These are phyloP conservation scores for Cymbopogon citratus DNA, from an alignment of 176 grass and related monocot species.

Conservation along the genomic window DNA sequence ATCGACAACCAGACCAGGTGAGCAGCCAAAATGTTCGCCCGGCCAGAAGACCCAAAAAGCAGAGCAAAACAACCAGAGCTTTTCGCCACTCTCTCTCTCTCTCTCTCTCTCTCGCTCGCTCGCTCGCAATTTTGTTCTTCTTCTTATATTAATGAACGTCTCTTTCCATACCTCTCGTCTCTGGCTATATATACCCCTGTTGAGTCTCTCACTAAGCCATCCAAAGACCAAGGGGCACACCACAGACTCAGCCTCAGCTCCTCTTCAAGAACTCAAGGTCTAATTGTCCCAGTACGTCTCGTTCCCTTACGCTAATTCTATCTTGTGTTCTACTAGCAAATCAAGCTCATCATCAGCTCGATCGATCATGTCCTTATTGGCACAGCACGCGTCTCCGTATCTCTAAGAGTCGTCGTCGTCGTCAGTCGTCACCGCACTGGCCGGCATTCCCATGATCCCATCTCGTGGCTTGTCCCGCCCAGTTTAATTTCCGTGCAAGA, in stretches of 20 bases:
- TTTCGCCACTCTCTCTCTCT: not conserved
- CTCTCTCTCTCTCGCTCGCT: too few species aligned
- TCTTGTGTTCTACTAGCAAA: not conserved
- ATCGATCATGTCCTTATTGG: not conserved
- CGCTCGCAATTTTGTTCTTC: too few species aligned
- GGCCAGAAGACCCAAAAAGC: not conserved
- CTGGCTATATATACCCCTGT: conserved; percentile 23
- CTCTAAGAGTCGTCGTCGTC: not conserved
- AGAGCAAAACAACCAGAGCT: not conserved
- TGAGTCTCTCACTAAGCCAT: not conserved
- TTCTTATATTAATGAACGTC: too few species aligned
- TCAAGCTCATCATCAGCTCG: not conserved
- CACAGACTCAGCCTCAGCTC: not conserved
- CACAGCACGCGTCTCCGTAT: not conserved
- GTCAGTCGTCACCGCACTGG: not conserved
- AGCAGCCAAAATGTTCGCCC: not conserved
- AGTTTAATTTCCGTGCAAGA: not conserved
- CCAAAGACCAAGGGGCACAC: not conserved
- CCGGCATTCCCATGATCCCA: conserved; percentile 25
- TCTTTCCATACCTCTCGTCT: not conserved
- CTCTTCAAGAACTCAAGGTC: not conserved
- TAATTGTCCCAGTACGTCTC: conserved; percentile 14
- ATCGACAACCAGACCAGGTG: conserved; percentile 6
- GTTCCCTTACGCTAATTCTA: not conserved
- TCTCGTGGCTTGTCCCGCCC: not conserved